Conservation (phyloP, 2,329 filamentous ascomycete genomes). For the Acrocalymma vagum region DNA sequence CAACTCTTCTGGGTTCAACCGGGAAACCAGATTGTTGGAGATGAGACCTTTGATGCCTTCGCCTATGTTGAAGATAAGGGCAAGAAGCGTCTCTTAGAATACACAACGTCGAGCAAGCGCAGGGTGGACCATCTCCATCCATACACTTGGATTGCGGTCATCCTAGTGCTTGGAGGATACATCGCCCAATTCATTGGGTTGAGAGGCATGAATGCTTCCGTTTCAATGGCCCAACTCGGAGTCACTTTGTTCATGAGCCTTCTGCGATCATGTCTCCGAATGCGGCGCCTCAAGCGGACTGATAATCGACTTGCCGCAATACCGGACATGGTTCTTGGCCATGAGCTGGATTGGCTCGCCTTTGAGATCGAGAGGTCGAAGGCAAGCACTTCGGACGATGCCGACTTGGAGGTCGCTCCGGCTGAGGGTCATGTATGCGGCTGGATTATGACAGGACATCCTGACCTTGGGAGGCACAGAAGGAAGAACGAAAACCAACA, state of each 20-base stretch:
- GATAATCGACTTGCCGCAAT: neutral
- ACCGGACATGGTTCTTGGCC: conserved; percentile 1
- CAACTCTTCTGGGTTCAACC: conserved; percentile 50
- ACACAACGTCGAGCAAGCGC: neutral
- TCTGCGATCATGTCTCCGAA: conserved; percentile 44
- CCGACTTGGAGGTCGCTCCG: too few relatives aligned
- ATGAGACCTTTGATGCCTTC: conserved; percentile 50
- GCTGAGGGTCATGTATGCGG: too few relatives aligned
- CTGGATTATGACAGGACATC: too few relatives aligned
- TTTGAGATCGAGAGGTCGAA: neutral
- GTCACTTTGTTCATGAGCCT: conserved; percentile 48
- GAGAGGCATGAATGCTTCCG: conserved; percentile 47
- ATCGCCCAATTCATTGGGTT: conserved; percentile 51
- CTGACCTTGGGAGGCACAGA: too few relatives aligned
- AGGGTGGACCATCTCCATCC: neutral
- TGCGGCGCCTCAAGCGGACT: conserved; percentile 20
- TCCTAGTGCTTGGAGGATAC: conserved; percentile 42
- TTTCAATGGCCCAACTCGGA: conserved; percentile 46
- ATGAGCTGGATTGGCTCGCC: conserved; percentile 17
- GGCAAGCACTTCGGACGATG: too few relatives aligned
- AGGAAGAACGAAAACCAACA: too few relatives aligned
- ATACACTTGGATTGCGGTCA: conserved; percentile 14
- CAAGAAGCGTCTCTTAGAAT: neutral
- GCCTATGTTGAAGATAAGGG: conserved; percentile 7
- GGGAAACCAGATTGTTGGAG: conserved; percentile 46